Percentiles rank a stretch among this genome's conserved stretches.
These are phyloP conservation scores for Paraglomus brasilianum DNA, from an alignment of 192 early-diverging fungal genomes.

Conservation along the genomic window DNA sequence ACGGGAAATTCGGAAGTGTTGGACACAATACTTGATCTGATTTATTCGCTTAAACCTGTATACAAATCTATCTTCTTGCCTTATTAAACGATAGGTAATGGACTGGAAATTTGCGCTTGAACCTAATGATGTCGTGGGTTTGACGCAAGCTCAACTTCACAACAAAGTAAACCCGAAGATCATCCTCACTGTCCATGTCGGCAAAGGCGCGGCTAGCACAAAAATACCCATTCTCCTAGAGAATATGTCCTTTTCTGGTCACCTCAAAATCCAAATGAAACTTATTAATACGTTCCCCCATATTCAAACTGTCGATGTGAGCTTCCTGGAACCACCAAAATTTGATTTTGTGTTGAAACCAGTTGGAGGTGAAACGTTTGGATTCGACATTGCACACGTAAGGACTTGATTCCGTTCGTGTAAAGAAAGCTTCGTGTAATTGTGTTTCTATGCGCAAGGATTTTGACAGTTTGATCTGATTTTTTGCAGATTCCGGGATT, in stretches of 20 bases:
- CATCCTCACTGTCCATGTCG: conserved; percentile 79
- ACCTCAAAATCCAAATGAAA: conserved; percentile 79
- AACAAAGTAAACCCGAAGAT: conserved; percentile 85
- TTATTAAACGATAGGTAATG: conserved; percentile 60
- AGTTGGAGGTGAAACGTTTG: conserved; percentile 79
- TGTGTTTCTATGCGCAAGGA: not conserved
- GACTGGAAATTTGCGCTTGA: conserved; percentile 87
- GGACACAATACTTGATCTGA: not conserved
- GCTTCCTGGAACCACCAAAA: conserved; percentile 81
- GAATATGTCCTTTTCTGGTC: conserved; percentile 78
- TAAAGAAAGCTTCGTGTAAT: conserved; percentile 1
- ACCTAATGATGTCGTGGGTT: conserved; percentile 76
- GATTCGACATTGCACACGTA: conserved; percentile 84
- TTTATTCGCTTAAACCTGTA: not conserved
- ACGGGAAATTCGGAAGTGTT: not conserved
- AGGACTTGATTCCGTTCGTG: conserved; percentile 19
- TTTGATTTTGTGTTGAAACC: conserved; percentile 92
- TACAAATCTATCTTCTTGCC: not conserved
- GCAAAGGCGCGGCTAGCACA: conserved; percentile 82
- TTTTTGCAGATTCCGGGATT: conserved; percentile 73
- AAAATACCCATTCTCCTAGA: conserved; percentile 83
- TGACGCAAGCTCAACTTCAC: conserved; percentile 65
- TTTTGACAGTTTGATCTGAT: not conserved
- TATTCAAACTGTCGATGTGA: conserved; percentile 77
- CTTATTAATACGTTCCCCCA: conserved; percentile 86